These are phyloP conservation scores for Microbotryum lychnidis-dioicae DNA, from an alignment of 1,284 basidiomycete species.

Conservation along the genomic window DNA sequence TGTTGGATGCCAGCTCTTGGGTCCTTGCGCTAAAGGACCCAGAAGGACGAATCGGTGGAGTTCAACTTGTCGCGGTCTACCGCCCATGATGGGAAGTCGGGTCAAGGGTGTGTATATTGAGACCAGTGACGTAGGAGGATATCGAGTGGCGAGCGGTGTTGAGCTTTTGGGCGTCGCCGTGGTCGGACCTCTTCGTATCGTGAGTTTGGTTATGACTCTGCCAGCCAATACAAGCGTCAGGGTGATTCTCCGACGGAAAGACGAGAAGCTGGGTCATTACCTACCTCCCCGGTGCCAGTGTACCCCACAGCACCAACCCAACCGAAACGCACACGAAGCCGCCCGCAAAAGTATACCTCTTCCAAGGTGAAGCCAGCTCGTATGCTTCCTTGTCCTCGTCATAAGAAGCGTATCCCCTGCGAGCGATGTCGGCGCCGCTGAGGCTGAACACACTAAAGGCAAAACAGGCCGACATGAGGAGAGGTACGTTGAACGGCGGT, in stretches of 20 bases:
- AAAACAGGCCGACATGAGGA: constrained; percentile 19
- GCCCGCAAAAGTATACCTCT: constrained; percentile 18
- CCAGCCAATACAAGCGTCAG: neutral
- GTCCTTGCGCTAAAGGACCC: constrained; percentile 13
- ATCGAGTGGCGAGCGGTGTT: neutral
- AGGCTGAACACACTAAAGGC: constrained; percentile 21
- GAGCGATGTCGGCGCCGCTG: constrained; percentile 19
- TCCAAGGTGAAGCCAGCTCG: constrained; percentile 18
- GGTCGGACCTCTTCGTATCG: constrained; percentile 10
- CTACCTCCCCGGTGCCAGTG: constrained; percentile 18
- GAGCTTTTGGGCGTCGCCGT: neutral
- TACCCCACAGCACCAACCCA: constrained; percentile 10
- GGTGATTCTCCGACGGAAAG: neutral
- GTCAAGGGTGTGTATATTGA: constrained; percentile 18
- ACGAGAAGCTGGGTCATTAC: neutral
- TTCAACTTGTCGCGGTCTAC: constrained; percentile 9
- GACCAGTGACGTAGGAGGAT: constrained; percentile 21
- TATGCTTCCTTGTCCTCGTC: constrained; percentile 23
- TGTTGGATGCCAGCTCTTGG: constrained; percentile 21
- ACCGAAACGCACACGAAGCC: constrained; percentile 8
- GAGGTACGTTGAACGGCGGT: constrained; percentile 18
- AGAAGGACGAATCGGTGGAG: constrained; percentile 14
- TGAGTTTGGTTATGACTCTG: constrained; percentile 22
- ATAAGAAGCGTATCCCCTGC: constrained; percentile 16
- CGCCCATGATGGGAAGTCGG: neutral